Percentiles rank a stretch among this genome's conserved stretches.
Evolutionary conservation across 2,329 filamentous ascomycete species (phyloP).

Genomic region (Hypomyces rosellus): DNA sequence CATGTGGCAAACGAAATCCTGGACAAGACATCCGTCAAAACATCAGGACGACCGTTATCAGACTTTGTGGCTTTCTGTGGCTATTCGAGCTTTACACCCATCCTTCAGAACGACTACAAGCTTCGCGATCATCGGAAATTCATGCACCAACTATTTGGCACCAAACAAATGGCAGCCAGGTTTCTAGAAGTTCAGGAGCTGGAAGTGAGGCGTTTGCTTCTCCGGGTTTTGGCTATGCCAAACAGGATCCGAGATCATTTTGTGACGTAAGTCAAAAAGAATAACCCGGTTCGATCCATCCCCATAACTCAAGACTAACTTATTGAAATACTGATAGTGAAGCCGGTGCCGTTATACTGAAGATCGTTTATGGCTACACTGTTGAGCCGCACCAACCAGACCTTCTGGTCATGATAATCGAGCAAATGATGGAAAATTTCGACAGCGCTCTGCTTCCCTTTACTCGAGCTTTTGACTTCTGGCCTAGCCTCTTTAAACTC

Average conservation of each 20-base stretch:
- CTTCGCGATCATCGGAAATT: background rate
- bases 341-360: background rate
- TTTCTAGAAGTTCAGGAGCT: conserved; percentile 15
- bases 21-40: conserved; percentile 24
- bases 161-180: background rate
- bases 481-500: background rate
- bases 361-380: background rate
- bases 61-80: background rate
- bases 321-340: background rate
- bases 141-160: background rate
- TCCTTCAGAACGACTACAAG: background rate
- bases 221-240: background rate
- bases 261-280: background rate
- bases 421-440: background rate
- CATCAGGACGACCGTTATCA: conserved; percentile 8
- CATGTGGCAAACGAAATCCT: conserved; percentile 29
- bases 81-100: background rate
- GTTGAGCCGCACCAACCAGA: background rate
- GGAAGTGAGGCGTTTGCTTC: background rate
- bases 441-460: background rate
- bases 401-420: background rate
- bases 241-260: background rate
- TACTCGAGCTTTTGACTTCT: background rate
- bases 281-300: background rate
- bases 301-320: background rate